Evolutionary conservation across 2,329 filamentous ascomycete species (phyloP).

Genomic region (Colletotrichum acutatum): DNA sequence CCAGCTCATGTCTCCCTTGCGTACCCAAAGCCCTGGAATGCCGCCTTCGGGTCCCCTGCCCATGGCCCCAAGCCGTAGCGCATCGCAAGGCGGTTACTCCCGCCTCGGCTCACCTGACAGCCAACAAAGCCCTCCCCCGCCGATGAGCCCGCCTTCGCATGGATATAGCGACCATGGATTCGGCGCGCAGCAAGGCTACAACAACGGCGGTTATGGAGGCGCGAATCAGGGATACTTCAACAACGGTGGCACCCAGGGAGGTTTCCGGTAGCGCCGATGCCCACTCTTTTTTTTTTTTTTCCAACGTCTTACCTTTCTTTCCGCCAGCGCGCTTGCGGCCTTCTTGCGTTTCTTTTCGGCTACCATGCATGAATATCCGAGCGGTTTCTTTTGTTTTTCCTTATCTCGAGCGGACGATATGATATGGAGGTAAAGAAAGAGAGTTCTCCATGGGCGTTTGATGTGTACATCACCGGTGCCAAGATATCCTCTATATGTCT

Average conservation of each 20-base stretch:
- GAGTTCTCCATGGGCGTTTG: background rate
- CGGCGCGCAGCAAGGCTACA: constrained; percentile 23
- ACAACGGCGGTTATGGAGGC: constrained; percentile 18
- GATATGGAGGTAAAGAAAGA: background rate
- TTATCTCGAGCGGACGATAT: background rate
- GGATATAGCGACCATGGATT: constrained; percentile 25
- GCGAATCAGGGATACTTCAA: constrained; percentile 32
- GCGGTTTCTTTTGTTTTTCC: constrained; percentile 8
- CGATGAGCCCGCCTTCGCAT: constrained; percentile 29
- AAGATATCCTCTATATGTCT: constrained; percentile 17
- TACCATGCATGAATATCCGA: constrained; percentile 16
- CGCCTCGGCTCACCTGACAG: constrained; percentile 28
- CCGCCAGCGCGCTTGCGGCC: background rate
- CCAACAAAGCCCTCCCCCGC: constrained; percentile 34
- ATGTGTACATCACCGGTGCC: constrained; percentile 9
- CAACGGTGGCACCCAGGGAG: constrained; percentile 26
- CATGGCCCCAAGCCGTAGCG: constrained; percentile 30
- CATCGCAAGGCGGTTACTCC: constrained; percentile 31
- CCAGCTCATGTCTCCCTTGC: constrained; percentile 23
- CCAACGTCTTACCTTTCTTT: background rate
- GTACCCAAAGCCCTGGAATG: constrained; percentile 33
- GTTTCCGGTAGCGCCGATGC: constrained; percentile 17
- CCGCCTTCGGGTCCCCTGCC: constrained; percentile 34
- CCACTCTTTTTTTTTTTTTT: background rate
- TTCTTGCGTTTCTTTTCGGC: background rate